These are phyloP conservation scores for Colletotrichum destructivum DNA, from an alignment of 2,329 filamentous ascomycete genomes.

Conservation along the genomic window DNA sequence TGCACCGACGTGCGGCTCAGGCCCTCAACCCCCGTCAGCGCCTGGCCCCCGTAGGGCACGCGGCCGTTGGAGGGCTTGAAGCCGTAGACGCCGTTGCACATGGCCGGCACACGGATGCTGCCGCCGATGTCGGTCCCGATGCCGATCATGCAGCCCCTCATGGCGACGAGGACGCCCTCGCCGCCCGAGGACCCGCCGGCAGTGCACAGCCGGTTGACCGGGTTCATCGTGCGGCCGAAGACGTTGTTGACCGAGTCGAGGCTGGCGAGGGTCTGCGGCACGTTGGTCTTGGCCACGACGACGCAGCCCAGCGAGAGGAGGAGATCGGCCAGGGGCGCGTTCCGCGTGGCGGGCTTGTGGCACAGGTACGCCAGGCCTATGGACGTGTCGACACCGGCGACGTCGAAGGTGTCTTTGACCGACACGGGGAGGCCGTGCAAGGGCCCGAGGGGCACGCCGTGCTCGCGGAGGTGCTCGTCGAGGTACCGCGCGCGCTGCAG, in stretches of 20 bases:
- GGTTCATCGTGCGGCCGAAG: constrained; percentile 39
- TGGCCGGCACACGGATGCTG: constrained; percentile 38
- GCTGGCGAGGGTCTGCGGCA: constrained; percentile 48
- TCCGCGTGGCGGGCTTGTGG: constrained; percentile 49
- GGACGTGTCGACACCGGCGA: constrained; percentile 62
- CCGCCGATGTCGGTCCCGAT: constrained; percentile 38
- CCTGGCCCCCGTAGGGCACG: constrained; percentile 28
- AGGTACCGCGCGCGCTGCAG: constrained; percentile 62
- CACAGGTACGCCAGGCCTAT: constrained; percentile 56
- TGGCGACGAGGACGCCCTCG: constrained; percentile 32
- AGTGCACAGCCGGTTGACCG: constrained; percentile 31
- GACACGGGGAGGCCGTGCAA: constrained; percentile 74
- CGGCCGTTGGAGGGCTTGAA: constrained; percentile 36
- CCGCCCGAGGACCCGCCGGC: constrained; percentile 39
- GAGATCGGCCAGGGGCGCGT: constrained; percentile 50
- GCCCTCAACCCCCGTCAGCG: constrained; percentile 13
- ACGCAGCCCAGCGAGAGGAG: constrained; percentile 50
- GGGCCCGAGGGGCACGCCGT: constrained; percentile 65
- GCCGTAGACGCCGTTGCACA: constrained; percentile 39
- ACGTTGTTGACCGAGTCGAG: constrained; percentile 40
- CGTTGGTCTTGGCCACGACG: constrained; percentile 43
- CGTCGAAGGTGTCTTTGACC: constrained; percentile 62
- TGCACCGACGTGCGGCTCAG: constrained; percentile 36
- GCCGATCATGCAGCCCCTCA: constrained; percentile 34
- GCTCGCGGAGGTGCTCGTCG: constrained; percentile 59